Conservation (phyloP, 768 basidiomycete genomes). For the Mycena pura region DNA sequence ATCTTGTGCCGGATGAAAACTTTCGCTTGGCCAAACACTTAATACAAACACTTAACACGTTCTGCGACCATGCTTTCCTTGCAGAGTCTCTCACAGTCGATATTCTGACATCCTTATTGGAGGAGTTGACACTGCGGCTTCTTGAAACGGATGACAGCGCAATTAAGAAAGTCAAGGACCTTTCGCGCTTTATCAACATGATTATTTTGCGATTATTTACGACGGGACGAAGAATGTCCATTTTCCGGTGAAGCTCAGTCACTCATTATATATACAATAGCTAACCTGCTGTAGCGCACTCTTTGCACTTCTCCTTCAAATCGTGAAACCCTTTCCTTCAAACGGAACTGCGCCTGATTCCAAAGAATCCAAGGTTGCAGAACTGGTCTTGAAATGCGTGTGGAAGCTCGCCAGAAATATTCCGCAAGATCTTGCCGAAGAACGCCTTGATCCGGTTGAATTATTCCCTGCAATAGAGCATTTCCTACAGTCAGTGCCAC, state of each 20-base stretch:
- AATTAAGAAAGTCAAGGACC: constrained; percentile 85
- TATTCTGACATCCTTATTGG: constrained; percentile 84
- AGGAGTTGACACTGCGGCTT: constrained; percentile 89
- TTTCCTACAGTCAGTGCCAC: constrained; percentile 91
- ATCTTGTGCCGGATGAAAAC: constrained; percentile 76
- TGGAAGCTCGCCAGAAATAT: constrained; percentile 98
- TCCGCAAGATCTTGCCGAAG: constrained; percentile 86
- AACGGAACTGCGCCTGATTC: constrained; percentile 77
- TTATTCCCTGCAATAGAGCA: constrained; percentile 92
- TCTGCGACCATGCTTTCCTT: constrained; percentile 89
- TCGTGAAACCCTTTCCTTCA: constrained; percentile 82
- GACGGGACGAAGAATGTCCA: constrained; percentile 86
- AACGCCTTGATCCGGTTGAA: constrained; percentile 83
- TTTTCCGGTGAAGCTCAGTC: constrained; percentile 73
- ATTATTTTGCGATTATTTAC: constrained; percentile 94
- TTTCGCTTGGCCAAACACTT: constrained; percentile 97
- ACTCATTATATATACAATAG: constrained; percentile 14
- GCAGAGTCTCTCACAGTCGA: constrained; percentile 88
- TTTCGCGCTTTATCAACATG: constrained; percentile 98
- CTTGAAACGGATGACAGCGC: constrained; percentile 92
- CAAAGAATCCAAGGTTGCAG: constrained; percentile 87
- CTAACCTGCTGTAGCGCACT: constrained; percentile 58
- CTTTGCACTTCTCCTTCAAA: constrained; percentile 81
- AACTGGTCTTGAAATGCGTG: constrained; percentile 93
- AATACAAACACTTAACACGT: constrained; percentile 93